Evolutionary conservation across 805 yeast genomes (phyloP).

Genomic region (Sugiyamaella boreocaroliniensis): DNA sequence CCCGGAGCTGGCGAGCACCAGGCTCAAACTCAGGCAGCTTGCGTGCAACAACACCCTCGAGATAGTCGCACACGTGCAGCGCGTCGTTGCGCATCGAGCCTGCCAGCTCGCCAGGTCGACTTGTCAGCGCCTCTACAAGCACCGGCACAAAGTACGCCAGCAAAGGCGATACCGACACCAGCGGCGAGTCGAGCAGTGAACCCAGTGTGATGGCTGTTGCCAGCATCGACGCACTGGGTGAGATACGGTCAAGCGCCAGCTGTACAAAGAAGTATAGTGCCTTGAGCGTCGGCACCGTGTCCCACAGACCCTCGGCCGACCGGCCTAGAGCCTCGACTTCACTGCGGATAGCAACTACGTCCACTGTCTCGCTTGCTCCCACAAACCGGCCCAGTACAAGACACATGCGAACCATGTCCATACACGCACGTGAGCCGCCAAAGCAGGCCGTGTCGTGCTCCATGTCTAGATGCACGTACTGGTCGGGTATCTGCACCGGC

Average conservation of each 20-base stretch:
- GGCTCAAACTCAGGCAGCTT: constrained; percentile 15
- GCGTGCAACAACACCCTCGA: constrained; percentile 14
- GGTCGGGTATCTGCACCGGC: constrained; percentile 24
- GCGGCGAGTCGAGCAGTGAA: constrained; percentile 17
- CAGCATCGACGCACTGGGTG: constrained; percentile 3
- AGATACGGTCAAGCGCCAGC: constrained; percentile 9
- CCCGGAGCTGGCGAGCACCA: neutral
- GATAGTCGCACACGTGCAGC: constrained; percentile 3
- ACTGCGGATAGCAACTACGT: neutral
- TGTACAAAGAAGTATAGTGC: constrained; percentile 18
- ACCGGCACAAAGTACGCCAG: constrained; percentile 16
- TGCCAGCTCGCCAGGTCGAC: neutral
- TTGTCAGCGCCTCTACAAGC: constrained; percentile 10
- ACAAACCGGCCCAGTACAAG: constrained; percentile 10
- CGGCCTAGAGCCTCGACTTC: constrained; percentile 7
- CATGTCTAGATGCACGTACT: constrained; percentile 16
- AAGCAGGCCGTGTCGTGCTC: constrained; percentile 15
- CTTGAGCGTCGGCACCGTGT: constrained; percentile 21
- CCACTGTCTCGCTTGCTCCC: neutral
- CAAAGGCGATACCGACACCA: constrained; percentile 20
- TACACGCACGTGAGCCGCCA: constrained; percentile 7
- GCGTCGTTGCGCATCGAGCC: neutral
- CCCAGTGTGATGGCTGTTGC: constrained; percentile 12
- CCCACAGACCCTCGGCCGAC: constrained; percentile 20
- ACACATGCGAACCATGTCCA: constrained; percentile 18